Percentiles rank a stretch among this genome's conserved stretches.
Conservation (phyloP, 2,329 filamentous ascomycete genomes). For the Diaporthe sp. region DNA sequence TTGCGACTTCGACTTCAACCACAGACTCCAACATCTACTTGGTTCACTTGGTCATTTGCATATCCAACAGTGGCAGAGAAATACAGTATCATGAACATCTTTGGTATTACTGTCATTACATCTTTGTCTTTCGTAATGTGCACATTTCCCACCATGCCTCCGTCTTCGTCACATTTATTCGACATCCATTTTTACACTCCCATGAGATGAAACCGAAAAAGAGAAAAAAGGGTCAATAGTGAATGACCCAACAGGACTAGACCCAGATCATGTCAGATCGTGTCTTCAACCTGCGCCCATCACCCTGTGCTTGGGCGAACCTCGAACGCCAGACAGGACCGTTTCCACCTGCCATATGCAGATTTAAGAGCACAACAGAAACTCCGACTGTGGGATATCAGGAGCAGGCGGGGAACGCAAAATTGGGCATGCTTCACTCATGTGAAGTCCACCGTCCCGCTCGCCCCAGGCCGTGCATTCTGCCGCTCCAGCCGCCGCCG, state of each 20-base stretch:
- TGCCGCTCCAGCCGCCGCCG: constrained; percentile 68
- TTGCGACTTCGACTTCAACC: neutral
- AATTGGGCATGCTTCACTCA: constrained; percentile 19
- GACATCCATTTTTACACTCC: neutral
- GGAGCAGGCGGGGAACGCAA: neutral
- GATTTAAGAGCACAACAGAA: constrained; percentile 16
- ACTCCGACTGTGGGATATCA: neutral
- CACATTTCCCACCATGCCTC: neutral
- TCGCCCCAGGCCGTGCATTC: constrained; percentile 53
- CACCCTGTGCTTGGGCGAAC: neutral
- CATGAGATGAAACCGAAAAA: neutral
- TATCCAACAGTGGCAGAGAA: neutral
- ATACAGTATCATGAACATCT: neutral
- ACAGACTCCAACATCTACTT: neutral
- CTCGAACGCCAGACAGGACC: constrained; percentile 33
- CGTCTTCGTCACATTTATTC: constrained; percentile 20
- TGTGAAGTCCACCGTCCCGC: constrained; percentile 44
- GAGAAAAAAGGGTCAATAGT: neutral
- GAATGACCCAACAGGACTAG: neutral
- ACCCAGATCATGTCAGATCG: constrained; percentile 10
- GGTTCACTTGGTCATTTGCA: neutral
- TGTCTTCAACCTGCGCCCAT: constrained; percentile 5
- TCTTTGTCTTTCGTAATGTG: constrained; percentile 1
- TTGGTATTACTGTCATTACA: constrained; percentile 24
- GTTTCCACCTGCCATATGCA: constrained; percentile 27